These are phyloP conservation scores for Arabidopsis arenosa DNA, from an alignment of 345 rosid species.

Conservation along the genomic window DNA sequence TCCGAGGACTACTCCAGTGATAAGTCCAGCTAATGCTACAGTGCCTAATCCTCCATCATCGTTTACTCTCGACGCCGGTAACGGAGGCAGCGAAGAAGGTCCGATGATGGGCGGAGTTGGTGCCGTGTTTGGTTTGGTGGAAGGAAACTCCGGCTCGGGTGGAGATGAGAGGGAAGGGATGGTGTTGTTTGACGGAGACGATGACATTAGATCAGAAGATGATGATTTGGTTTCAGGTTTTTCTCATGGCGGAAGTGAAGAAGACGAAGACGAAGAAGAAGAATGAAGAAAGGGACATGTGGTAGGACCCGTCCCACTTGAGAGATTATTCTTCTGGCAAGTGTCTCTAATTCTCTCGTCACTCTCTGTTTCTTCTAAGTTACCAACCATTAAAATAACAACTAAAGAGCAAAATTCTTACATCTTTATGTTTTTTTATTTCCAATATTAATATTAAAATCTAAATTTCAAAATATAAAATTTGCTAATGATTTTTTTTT, in stretches of 20 bases:
- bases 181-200: constrained; percentile 13
- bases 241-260: constrained; percentile 23
- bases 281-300: constrained; percentile 1
- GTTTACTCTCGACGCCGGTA: no score
- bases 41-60: neutral
- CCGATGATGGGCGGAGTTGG: neutral
- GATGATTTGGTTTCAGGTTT: constrained; percentile 25
- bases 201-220: constrained; percentile 29
- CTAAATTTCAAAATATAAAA: no score
- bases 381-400: neutral
- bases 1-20: constrained; percentile 31
- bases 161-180: constrained; percentile 33
- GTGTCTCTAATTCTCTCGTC: constrained; percentile 4
- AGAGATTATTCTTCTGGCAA: neutral
- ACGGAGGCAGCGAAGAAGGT: constrained; percentile 2
- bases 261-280: constrained; percentile 1
- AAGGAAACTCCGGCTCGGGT: constrained; percentile 27
- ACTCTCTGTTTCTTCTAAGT: neutral
- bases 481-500: no score
- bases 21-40: constrained; percentile 4
- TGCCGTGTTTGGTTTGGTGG: constrained; percentile 4
- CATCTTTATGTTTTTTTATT: neutral
- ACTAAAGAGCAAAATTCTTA: neutral
- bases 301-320: constrained; percentile 20
- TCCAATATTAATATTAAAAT: no score